phyloP scores from a whole-genome alignment of 441 rosid genomes.

The Heliophila coronopifolia region DNA sequence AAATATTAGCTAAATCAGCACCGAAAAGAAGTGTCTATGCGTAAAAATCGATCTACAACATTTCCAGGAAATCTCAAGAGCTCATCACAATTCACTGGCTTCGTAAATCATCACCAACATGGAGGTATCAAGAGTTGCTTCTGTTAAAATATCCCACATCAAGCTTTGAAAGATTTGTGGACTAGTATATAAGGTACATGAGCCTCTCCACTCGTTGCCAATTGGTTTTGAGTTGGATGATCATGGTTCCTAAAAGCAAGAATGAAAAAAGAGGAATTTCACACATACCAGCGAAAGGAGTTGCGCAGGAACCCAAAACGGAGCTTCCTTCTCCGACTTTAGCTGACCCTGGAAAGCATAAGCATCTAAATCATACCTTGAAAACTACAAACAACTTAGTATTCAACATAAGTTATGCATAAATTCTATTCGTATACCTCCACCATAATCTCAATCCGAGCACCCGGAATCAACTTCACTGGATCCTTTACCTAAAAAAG shows the following conservation, averaged over 20 bases:
- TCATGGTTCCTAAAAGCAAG: no score
- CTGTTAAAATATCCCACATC: no score
- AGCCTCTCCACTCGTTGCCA: no score
- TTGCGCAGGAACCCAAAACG: conserved; percentile 50
- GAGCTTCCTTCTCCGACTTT: conserved; percentile 32
- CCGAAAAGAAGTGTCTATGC: neutral
- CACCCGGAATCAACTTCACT: conserved; percentile 68
- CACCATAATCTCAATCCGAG: conserved; percentile 62
- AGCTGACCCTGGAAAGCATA: conserved; percentile 41
- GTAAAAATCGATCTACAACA: neutral
- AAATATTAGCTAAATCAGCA: conserved; percentile 19
- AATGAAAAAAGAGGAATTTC: neutral
- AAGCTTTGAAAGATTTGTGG: no score
- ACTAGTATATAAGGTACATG: no score
- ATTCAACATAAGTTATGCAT: conserved; percentile 22
- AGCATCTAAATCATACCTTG: neutral
- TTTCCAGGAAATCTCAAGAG: neutral
- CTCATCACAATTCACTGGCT: neutral
- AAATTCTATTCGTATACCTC: conserved; percentile 47
- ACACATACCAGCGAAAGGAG: conserved; percentile 57
- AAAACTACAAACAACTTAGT: conserved; percentile 1
- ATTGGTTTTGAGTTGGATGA: no score
- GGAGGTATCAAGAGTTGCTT: neutral
- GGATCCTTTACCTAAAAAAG: conserved; percentile 40
- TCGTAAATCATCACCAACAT: neutral